Evolutionary conservation across 306 rosid genomes (phyloP), one percentile per base, ranked within the genome.

Genomic region (Malus fusca): DNA sequence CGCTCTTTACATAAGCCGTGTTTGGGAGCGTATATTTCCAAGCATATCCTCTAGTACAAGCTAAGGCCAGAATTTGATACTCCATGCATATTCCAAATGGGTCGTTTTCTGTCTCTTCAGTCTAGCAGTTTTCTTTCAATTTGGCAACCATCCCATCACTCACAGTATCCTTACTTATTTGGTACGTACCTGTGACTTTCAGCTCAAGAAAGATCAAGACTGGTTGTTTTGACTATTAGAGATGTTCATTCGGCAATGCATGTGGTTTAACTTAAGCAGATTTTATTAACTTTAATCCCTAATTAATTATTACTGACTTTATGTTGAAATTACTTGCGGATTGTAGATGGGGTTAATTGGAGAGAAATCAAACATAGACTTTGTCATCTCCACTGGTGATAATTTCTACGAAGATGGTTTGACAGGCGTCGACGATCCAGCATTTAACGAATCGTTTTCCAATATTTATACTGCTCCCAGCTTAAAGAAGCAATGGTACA

Each of bases 331-430:
- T 21, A 37, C 63, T 4, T 59, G 52, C 21, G 3, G 15, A 7
- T 9, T 53, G 52, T 56, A 92, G 98, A 91, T 93, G 98, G 97
- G 96, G 21, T 74, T 81, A 2, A 66, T 88, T 15, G 98, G 93
- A 52, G 81, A 82, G 76, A 84, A 81, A 71, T 35, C 77, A 70
- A 78, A 85, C 68, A 56, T 88, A 12, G 90, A 90, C 42, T 88
- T 92, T 68, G 84, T 92, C 3, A 72, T 92, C 60, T 92, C 97
- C 11, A 88, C 93, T 0, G 97, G 97, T 6, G 97, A 92, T 75
- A 92, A 92, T 65, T 87, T 92, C 53, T 92, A 92, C 28, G 75
- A 78, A 0, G 62, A 69, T 62, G 97, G 97, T 15, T 35, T 92
- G 35, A 77, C 46, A 12, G 88, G 84, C 30, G 84, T 82, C 17